Percentiles rank a stretch among this genome's conserved stretches.
Conservation (phyloP, 2,329 filamentous ascomycete genomes). For the Cercospora zeina region DNA sequence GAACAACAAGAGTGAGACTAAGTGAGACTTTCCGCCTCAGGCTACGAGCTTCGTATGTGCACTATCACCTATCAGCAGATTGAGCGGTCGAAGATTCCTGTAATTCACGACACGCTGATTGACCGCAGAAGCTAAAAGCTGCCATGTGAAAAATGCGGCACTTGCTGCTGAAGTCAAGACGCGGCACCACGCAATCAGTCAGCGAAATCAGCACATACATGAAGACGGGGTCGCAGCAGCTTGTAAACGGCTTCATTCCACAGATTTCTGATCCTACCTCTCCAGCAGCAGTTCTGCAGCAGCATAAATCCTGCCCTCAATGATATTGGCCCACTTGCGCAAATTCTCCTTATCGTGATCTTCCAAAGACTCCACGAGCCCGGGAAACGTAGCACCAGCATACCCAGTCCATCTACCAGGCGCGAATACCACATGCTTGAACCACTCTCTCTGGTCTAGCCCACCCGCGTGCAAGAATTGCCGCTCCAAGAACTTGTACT, state of each 20-base stretch:
- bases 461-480: conserved; percentile 74
- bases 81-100: not conserved
- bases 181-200: not conserved
- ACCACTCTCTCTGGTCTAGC: conserved; percentile 79
- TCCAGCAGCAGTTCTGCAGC: conserved; percentile 25
- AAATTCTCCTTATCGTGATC: conserved; percentile 45
- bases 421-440: conserved; percentile 93
- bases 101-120: not conserved
- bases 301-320: conserved; percentile 37
- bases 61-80: no score
- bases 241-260: not conserved
- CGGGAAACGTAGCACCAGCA: conserved; percentile 68
- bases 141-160: not conserved
- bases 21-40: not conserved
- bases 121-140: not conserved
- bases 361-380: conserved; percentile 63
- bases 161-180: not conserved
- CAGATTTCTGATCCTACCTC: conserved; percentile 4
- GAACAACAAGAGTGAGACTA: not conserved
- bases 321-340: conserved; percentile 48
- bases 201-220: not conserved
- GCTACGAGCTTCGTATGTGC: not conserved
- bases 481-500: conserved; percentile 82
- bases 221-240: not conserved
- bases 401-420: conserved; percentile 92